Evolutionary conservation across 2,329 filamentous ascomycete genomes (phyloP).

Genomic region (Xylaria sp.): DNA sequence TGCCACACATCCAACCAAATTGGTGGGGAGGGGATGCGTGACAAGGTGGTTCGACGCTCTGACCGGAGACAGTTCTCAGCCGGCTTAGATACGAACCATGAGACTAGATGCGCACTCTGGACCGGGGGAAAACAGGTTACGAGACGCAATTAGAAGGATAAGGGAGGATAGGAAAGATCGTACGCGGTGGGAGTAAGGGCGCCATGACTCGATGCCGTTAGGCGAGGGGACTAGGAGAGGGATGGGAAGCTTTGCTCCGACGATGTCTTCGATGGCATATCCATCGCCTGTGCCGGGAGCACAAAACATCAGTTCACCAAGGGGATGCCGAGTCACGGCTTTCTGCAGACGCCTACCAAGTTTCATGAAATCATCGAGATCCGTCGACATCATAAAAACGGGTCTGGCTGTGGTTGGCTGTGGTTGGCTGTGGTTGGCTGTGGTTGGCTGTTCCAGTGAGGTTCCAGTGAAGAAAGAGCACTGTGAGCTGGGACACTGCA

Average conservation of each 20-base stretch:
- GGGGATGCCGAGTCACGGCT: too few species aligned
- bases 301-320: background rate
- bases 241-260: conserved; percentile 22
- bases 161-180: background rate
- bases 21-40: background rate
- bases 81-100: background rate
- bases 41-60: background rate
- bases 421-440: too few species aligned
- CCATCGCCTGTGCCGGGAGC: background rate
- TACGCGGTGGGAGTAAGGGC: background rate
- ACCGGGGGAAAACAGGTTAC: background rate
- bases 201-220: conserved; percentile 9
- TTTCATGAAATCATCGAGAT: conserved; percentile 37
- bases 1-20: conserved; percentile 29
- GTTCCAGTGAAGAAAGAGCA: too few species aligned
- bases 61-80: background rate
- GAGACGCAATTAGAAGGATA: background rate
- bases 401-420: background rate
- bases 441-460: too few species aligned
- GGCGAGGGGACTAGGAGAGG: background rate
- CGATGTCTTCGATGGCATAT: background rate
- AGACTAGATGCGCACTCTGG: background rate
- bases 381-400: conserved; percentile 32
- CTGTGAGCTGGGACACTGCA: too few species aligned
- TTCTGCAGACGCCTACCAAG: background rate